Evolutionary conservation across 202 grass and related monocot genomes (phyloP).

Genomic region (Eragrostis tef): DNA sequence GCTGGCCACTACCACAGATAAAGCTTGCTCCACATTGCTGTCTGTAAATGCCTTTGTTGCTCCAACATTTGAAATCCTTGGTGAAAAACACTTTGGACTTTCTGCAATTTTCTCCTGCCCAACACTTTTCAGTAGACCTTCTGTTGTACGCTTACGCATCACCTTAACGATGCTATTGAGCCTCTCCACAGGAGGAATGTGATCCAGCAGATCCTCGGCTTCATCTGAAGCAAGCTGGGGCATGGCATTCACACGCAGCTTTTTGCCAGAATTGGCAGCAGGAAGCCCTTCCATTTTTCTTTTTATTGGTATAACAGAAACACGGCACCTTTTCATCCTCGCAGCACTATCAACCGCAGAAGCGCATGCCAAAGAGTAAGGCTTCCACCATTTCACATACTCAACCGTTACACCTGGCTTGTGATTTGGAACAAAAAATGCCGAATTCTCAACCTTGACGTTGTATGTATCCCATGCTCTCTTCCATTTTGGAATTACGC

Average conservation of each 20-base stretch:
- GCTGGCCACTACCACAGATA: neutral
- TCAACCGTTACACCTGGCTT: slow-evolving; percentile 37
- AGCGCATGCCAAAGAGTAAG: slow-evolving; percentile 23
- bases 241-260: neutral
- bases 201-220: neutral
- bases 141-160: neutral
- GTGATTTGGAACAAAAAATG: slow-evolving; percentile 45
- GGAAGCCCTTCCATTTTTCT: slow-evolving; percentile 2
- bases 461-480: slow-evolving; percentile 59
- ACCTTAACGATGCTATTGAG: neutral
- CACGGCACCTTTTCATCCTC: neutral
- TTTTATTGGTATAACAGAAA: neutral
- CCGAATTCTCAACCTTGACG: slow-evolving; percentile 25
- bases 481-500: slow-evolving; percentile 46
- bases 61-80: neutral
- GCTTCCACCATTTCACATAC: slow-evolving; percentile 61
- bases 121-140: slow-evolving; percentile 3
- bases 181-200: slow-evolving; percentile 20
- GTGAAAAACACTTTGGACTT: no score
- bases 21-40: slow-evolving; percentile 1
- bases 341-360: neutral
- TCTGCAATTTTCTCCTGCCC: neutral
- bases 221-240: neutral
- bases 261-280: neutral
- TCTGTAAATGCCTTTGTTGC: slow-evolving; percentile 3